These are phyloP conservation scores for Paracamarosporium sp. DNA, from an alignment of 2,329 filamentous ascomycete genomes.

Conservation along the genomic window DNA sequence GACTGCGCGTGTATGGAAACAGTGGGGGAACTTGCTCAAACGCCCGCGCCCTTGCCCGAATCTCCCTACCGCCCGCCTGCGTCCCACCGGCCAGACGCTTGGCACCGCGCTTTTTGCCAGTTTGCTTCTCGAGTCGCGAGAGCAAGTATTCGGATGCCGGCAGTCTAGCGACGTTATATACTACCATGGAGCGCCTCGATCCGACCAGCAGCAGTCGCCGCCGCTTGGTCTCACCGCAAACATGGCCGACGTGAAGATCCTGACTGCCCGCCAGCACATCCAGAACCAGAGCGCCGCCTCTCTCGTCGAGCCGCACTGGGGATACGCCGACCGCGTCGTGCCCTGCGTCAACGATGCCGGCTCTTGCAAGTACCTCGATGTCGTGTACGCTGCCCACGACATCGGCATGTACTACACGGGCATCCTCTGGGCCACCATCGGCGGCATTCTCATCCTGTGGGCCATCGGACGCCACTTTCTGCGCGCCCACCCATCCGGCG, in stretches of 20 bases:
- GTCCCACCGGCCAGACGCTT: neutral
- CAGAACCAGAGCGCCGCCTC: conserved; percentile 53
- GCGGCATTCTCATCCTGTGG: conserved; percentile 56
- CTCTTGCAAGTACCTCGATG: conserved; percentile 65
- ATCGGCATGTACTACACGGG: conserved; percentile 62
- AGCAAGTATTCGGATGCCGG: conserved; percentile 1
- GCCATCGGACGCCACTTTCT: conserved; percentile 41
- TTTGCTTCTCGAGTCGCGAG: neutral
- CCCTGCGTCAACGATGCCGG: conserved; percentile 66
- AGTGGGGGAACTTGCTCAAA: conserved; percentile 44
- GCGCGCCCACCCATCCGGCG: conserved; percentile 33
- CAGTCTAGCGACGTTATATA: neutral
- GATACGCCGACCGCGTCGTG: conserved; percentile 60
- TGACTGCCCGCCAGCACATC: conserved; percentile 43
- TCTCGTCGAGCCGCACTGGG: conserved; percentile 60
- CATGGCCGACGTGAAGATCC: conserved; percentile 26
- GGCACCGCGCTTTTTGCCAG: neutral
- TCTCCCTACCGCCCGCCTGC: neutral
- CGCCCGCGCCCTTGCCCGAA: conserved; percentile 24
- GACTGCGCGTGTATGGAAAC: conserved; percentile 16
- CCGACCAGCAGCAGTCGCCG: neutral
- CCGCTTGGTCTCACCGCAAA: neutral
- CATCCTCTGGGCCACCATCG: conserved; percentile 64
- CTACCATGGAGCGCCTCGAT: neutral
- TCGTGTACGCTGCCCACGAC: conserved; percentile 62